Evolutionary conservation across 1,284 basidiomycete genomes (phyloP).

Genomic region (Phenoliferia sp.): DNA sequence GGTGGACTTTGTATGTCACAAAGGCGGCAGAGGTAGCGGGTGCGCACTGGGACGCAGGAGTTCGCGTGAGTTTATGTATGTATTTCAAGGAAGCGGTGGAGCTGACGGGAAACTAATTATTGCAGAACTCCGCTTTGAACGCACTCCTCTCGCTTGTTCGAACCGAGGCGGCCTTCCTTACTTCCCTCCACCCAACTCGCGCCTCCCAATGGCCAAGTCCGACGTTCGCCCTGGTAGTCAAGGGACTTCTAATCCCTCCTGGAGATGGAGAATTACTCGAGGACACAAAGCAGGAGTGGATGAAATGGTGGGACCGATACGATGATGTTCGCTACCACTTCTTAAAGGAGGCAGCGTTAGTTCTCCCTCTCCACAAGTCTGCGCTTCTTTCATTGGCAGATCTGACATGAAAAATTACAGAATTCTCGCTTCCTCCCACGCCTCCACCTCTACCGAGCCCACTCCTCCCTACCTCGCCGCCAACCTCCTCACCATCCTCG

Average conservation of each 20-base stretch:
- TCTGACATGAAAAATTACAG: neutral
- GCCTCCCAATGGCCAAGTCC: conserved; percentile 58
- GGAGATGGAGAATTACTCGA: conserved; percentile 41
- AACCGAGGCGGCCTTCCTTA: conserved; percentile 33
- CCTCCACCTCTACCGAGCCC: conserved; percentile 39
- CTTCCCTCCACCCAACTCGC: conserved; percentile 26
- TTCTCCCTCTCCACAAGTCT: neutral
- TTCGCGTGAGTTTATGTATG: conserved; percentile 23
- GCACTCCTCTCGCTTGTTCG: conserved; percentile 35
- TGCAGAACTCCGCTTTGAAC: conserved; percentile 32
- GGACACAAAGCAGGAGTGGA: conserved; percentile 54
- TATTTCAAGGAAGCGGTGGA: neutral
- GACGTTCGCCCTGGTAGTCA: conserved; percentile 63
- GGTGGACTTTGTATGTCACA: conserved; percentile 31
- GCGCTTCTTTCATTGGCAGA: neutral
- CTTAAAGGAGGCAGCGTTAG: conserved; percentile 63
- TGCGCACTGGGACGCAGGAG: conserved; percentile 23
- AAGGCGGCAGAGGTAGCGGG: conserved; percentile 25
- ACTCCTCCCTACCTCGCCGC: conserved; percentile 43
- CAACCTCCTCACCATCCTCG: conserved; percentile 72
- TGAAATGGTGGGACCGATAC: conserved; percentile 63
- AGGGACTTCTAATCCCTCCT: conserved; percentile 51
- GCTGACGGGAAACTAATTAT: neutral
- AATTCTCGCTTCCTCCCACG: conserved; percentile 14
- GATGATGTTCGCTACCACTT: conserved; percentile 90